Base-by-base conservation (phyloP, 1,284 basidiomycete species). In the Ceratobasidium sp. region DNA sequence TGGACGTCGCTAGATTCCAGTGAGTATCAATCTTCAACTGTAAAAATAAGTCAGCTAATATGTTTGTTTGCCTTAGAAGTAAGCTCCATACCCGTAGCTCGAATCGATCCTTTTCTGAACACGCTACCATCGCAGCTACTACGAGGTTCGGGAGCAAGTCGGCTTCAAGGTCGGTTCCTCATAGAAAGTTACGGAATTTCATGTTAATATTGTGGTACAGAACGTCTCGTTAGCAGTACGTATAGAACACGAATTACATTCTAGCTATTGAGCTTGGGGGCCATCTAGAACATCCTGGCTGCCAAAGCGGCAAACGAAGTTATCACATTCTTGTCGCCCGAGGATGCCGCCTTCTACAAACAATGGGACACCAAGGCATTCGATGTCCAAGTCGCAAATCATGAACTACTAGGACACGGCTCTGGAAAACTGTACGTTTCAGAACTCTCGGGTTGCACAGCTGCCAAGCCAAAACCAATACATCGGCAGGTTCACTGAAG, bases 381-480 rank as follows among this genome's bases (percentile, higher is more conserved):
- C 75, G 92, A 94, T 76, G 83, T 95, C 0, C 92, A 94, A 76
- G 93, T 94, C 12, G 92, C 92, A 12, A 94, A 92, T 78, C 92
- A 94, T 77, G 92, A 94, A 76, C 81, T 94, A 1, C 85, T 92
- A 3, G 92, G 92, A 0, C 91, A 92, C 75, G 91, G 91, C 10
- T 67, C 64, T 10, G 64, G 64, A 36, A 67, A 67, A 23, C 50
- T 67, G 64, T 67, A 43, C 28, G 52, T 10, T 39, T 21, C 57
- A 12, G 23, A 30, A 21, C 39, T 16, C 28, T 34, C 28, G 18
- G 46, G 18, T 14, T 14, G 36, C 36, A 14, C 12, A 50, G 48
- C 9, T 9, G 93, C 93, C 23, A 93, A 93, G 78, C 80, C 92
- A 8, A 50, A n/a, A 14, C 0, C 23, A 28, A 50, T 12, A 34